phyloP scores from a whole-genome alignment of 345 rosid species.

The Draba incana region DNA sequence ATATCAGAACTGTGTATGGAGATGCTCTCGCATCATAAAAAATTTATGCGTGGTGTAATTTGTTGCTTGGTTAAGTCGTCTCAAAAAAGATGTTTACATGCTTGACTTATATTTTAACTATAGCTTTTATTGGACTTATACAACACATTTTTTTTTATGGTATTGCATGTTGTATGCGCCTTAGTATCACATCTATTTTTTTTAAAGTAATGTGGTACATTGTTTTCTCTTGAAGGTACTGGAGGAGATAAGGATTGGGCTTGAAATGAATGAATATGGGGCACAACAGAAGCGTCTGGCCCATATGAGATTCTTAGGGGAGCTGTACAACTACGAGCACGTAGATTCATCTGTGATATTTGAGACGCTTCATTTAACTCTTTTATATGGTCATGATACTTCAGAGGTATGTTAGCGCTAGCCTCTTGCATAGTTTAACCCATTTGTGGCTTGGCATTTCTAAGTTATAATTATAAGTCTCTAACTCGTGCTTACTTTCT shows the following conservation, averaged over 20 bases:
- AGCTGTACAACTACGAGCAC: slow-evolving; percentile 95
- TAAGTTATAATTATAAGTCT: neutral
- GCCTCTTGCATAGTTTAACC: slow-evolving; percentile 13
- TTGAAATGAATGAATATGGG: slow-evolving; percentile 93
- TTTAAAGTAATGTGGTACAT: slow-evolving; percentile 21
- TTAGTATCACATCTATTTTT: slow-evolving; percentile 10
- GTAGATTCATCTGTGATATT: slow-evolving; percentile 98
- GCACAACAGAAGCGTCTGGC: slow-evolving; percentile 98
- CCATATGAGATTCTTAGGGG: slow-evolving; percentile 95
- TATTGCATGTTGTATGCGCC: slow-evolving; percentile 8
- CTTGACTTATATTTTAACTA: neutral
- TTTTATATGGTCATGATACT: slow-evolving; percentile 79
- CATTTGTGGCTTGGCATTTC: slow-evolving; percentile 29
- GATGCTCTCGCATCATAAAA: neutral
- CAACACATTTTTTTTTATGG: slow-evolving; percentile 19
- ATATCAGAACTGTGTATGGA: slow-evolving; percentile 12
- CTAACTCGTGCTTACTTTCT: slow-evolving; percentile 11
- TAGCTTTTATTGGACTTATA: slow-evolving; percentile 17
- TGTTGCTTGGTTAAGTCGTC: slow-evolving; percentile 17
- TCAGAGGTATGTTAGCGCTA: slow-evolving; percentile 62
- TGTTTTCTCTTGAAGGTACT: slow-evolving; percentile 64
- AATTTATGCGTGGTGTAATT: neutral
- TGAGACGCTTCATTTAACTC: slow-evolving; percentile 85
- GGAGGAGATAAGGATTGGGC: slow-evolving; percentile 97
- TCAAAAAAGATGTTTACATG: slow-evolving; percentile 8